Base-by-base conservation (phyloP, 1,284 basidiomycete species). In the Agroathelia rolfsii region DNA sequence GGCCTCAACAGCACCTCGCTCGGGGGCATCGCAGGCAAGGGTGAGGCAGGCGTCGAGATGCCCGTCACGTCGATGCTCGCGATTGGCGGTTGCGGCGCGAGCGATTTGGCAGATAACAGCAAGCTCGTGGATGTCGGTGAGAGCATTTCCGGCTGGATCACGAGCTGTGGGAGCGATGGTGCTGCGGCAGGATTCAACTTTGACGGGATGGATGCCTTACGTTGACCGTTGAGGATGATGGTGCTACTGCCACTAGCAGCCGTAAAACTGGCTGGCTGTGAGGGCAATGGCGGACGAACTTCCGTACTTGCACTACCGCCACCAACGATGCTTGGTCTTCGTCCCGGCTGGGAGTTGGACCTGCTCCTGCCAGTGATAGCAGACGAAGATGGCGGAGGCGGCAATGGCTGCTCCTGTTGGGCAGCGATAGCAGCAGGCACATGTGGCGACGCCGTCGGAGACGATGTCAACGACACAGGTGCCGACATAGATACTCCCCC, bases 1-100 rank as follows among this genome's bases (percentile, higher is more conserved):
- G 92, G 89, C 41, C 89, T 81, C 36, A 83, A 69, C 31, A 85
- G 56, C n/a, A 77, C 62, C 44, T 89, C 82, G 4, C 59, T 56
- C 1, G 88, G 88, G 11, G 80, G 67, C 18, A 61, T 53, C 2
- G 72, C 72, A 9, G 83, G 83, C 24, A 84, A 61, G 4, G 81
- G 81, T 4, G 84, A 86, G 26, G 66, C 68, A 6, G 84, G 82
- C 3, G 79, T 81, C n/a, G n/a, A n/a, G n/a, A n/a, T n/a, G n/a
- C n/a, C n/a, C 5, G 72, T n/a, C n/a, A n/a, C n/a, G n/a, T 83
- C 59, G 43, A 66, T n/a, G n/a, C 58, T 59, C 27, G 67, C 59
- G n/a, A n/a, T 58, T 26, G 65, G 64, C 14, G 67, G 55, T n/a
- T 69, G 67, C 11, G 67, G 66, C 17, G 67, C 59, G 18, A 72